Base-by-base conservation (phyloP, 192 early-diverging fungal species). In the Allomyces javanicus region DNA sequence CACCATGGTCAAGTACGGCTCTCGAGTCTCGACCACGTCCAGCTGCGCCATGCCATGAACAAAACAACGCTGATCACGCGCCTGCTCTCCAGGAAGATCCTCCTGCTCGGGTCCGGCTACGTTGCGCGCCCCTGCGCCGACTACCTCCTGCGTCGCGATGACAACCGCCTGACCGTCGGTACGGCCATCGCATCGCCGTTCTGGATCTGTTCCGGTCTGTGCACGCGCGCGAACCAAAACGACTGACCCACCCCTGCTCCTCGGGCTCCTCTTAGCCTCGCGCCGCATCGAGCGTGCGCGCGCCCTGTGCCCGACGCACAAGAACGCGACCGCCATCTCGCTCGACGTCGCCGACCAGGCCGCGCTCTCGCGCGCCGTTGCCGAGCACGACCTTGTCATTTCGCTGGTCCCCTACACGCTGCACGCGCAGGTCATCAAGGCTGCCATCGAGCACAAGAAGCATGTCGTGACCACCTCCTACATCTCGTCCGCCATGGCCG, bases 401-500 rank as follows among this genome's bases (percentile, higher is more conserved):
- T 90, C 77, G 81, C 85, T 85, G 84, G 93, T 82, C 71, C 96
- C 81, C 62, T 96, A 94, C 78, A 94, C 87, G 25, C 83, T 86
- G 73, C 96, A 98, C 71, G 82, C 91, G 23, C 73, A 73, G 65
- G 94, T 98, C 33, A 92, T 94, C 68, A 87, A 92, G 76, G 78
- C 87, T n/a, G 91, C 90, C 67, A 83, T 98, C 73, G 83, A 87
- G 76, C 73, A 83, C 73, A 90, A 88, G 79, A 94, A 89, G 82
- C 79, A 99, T 75, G 87, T 96, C 62, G 92, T 96, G 66, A 99
- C 96, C 25, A 94, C 96, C 65, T 87, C 85, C 72, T 99, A 99
- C 82, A 88, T 97, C 67, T 94, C 91, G 50, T 91, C 92, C 19
- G 89, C 85, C 64, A 96, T 99, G 90, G 81, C 83, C 81, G 88